Evolutionary conservation across 352 stramenopile genomes (phyloP), one percentile per base, ranked within the genome.

Genomic region (Peronospora farinosa): DNA sequence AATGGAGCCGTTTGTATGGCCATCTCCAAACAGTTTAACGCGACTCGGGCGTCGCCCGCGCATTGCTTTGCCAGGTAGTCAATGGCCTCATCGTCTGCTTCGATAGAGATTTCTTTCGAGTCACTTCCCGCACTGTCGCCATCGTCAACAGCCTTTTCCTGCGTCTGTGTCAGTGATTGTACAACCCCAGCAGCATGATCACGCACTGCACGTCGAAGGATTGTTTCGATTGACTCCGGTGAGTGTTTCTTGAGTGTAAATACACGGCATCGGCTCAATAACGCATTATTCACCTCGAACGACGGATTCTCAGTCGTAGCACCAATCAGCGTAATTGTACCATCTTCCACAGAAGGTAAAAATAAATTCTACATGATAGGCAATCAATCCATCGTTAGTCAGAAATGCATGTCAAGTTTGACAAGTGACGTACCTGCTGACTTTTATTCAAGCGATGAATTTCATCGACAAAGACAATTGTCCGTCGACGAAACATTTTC

Each of bases 401-500:
- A 31, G 12, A 7, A 17, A 38, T 5, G 2, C 33, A 19, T 9
- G 1, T 19, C 5, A 19, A 2, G 8, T 19, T 5, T 7, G 12
- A 19, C 33, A 19, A 38, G 2, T 12, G 15, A 33, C 23, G 40
- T 16, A 53, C 65, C 63, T 95, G 85, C 31, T 92, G 78, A 47
- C 84, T 86, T 57, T 94, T 94, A 48, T 89, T 94, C 59, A 91
- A 93, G 6, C 81, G 76, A 54, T 95, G 85, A 45, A 95, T 87
- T 57, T 95, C 85, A 36, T 95, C 85, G 13, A 95, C 69, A 19
- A 92, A 83, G 13, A 95, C 69, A 19, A 92, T 88, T 0, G 85
- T 93, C 17, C 74, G 67, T 40, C 81, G 57, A 11, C 61, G 59
- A 5, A 84, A 69, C 47, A 91, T 61, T 41, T 81, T 80, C 15